A percentile compares a stretch with the other conserved stretches of the same genome.
phyloP scores from a whole-genome alignment of 352 stramenopile species.

The Chrysophaeum taylorii region DNA sequence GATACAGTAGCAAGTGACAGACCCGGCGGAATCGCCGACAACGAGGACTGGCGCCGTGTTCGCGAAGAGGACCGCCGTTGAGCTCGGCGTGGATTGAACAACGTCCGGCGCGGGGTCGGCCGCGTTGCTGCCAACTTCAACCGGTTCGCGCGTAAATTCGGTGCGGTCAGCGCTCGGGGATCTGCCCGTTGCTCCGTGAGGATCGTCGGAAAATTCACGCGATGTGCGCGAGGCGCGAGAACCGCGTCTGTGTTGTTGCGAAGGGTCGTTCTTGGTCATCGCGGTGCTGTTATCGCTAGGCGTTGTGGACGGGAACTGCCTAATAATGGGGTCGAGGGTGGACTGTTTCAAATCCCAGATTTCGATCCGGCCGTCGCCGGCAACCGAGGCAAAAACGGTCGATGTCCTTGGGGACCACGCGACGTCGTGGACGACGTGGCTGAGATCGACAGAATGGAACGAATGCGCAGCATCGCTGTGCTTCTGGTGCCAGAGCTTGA shows the following conservation, averaged over 20 bases:
- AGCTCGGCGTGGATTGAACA: too few relatives aligned
- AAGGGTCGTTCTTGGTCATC: too few relatives aligned
- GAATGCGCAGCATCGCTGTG: constrained; percentile 15
- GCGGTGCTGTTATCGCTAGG: background rate
- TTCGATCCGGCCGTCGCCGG: constrained; percentile 73
- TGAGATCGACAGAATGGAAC: constrained; percentile 48
- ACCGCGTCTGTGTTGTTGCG: too few relatives aligned
- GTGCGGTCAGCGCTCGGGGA: background rate
- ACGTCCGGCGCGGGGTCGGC: background rate
- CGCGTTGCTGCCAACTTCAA: background rate
- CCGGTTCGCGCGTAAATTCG: too few relatives aligned
- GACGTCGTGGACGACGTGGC: constrained; percentile 11
- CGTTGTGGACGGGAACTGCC: background rate
- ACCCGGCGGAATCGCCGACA: constrained; percentile 3
- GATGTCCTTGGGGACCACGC: constrained; percentile 66
- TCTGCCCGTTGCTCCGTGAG: too few relatives aligned
- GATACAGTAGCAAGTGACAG: constrained; percentile 13
- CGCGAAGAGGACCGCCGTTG: constrained; percentile 6
- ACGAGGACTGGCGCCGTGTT: constrained; percentile 5
- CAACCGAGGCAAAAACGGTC: constrained; percentile 66
- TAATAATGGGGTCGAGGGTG: constrained; percentile 51
- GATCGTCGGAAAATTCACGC: too few relatives aligned
- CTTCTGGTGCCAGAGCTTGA: constrained; percentile 56
- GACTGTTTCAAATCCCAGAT: constrained; percentile 74
- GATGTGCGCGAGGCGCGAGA: too few relatives aligned